Evolutionary conservation across 1,284 basidiomycete genomes (phyloP), one percentile per base, ranked within the genome.

Genomic region (Gomphus bonarii): DNA sequence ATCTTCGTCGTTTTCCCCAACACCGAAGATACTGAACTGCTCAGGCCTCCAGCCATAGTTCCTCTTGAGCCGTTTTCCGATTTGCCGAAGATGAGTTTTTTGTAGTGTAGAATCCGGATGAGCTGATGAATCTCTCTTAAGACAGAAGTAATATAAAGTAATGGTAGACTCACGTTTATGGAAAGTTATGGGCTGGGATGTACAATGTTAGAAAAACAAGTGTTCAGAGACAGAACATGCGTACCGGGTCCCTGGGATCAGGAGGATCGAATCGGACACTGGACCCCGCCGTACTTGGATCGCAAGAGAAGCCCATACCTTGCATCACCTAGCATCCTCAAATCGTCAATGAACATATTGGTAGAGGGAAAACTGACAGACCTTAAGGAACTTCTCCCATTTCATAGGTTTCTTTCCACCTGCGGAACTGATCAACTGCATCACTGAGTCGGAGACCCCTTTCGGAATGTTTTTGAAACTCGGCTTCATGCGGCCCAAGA

Each of bases 251-350:
- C 48, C 69, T 70, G 58, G 70, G 69, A 63, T 81, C 71, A 9
- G 84, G 85, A 44, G 87, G 87, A 66, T 86, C 82, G 63, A 90
- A 90, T 28, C 86, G 78, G 30, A 90, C 88, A 67, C 85, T 87
- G 11, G 88, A 90, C 2, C 87, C 87, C 20, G 87, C 86, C 12
- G 85, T 88, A 59, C 79, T 81, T 18, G 81, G 82, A 65, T 84
- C 81, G 61, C 82, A 82, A 1, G 69, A 68, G 68, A 90, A 90
- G 44, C 87, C 87, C 77, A 90, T 81, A 55, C 86, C 85, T 35
- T 73, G 71, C 86, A 90, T 86, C 43, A 86, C 70, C 87, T 89
- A 49, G 6, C 22, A 38, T 20, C 35, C 25, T 38, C 20, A 35
- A 18, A 22, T 36, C 14, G 57, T 48, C 46, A 22, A 49, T 35